Percentiles rank a stretch among this genome's conserved stretches.
phyloP scores from a whole-genome alignment of 2,329 filamentous ascomycete genomes.

The Fusarium papillatum region DNA sequence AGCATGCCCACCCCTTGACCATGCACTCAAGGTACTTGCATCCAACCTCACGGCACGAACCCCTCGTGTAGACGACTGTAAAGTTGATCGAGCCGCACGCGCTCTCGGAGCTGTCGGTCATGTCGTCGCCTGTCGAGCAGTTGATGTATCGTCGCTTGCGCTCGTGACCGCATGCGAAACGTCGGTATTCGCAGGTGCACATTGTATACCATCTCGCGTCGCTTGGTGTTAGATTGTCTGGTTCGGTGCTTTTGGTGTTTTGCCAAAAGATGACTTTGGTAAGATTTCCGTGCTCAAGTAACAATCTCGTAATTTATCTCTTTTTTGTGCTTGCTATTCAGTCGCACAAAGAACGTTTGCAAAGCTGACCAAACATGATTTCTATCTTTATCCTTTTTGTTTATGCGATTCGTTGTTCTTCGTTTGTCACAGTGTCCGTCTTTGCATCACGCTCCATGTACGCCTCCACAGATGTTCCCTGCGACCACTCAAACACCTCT shows the following conservation, averaged over 20 bases:
- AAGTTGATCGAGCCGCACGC: constrained; percentile 36
- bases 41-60: constrained; percentile 12
- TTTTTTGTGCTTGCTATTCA: constrained; percentile 9
- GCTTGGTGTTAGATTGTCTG: neutral
- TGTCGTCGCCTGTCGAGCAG: constrained; percentile 30
- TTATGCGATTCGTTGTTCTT: constrained; percentile 20
- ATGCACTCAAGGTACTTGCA: constrained; percentile 34
- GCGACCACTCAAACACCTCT: constrained; percentile 49
- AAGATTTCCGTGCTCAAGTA: neutral
- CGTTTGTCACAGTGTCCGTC: constrained; percentile 6
- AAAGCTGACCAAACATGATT: constrained; percentile 7
- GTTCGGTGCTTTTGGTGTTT: neutral
- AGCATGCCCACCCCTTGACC: constrained; percentile 37
- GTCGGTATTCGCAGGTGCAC: constrained; percentile 35
- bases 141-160: constrained; percentile 31
- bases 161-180: constrained; percentile 38
- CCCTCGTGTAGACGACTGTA: constrained; percentile 2
- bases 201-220: constrained; percentile 28
- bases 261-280: neutral
- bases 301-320: neutral
- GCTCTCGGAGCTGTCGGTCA: constrained; percentile 28
- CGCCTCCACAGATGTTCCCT: constrained; percentile 47
- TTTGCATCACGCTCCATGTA: constrained; percentile 51
- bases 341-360: constrained; percentile 16
- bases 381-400: constrained; percentile 1